Conservation (phyloP, 768 basidiomycete genomes). For the Boletus coccyginus region DNA sequence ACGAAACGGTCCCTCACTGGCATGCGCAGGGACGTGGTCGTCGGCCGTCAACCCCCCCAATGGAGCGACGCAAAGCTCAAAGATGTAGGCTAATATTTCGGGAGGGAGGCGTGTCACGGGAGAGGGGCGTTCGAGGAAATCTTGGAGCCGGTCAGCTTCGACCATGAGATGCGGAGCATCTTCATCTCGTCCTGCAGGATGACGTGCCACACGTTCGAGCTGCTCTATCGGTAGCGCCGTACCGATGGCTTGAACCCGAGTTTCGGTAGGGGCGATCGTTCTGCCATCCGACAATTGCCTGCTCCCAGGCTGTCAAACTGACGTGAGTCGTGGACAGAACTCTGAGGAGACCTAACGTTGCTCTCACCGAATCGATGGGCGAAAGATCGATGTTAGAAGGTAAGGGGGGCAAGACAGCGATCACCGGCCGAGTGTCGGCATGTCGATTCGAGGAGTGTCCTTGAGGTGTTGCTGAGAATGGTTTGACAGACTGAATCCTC, state of each 20-base stretch:
- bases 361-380: neutral
- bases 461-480: neutral
- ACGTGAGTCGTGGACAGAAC: neutral
- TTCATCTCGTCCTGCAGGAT: neutral
- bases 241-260: neutral
- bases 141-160: neutral
- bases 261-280: neutral
- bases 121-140: neutral
- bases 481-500: neutral
- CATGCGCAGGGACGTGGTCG: neutral
- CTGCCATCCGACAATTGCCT: neutral
- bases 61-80: constrained; percentile 2
- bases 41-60: neutral
- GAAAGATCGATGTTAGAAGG: neutral
- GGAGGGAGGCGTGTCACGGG: constrained; percentile 12
- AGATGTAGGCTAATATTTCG: constrained; percentile 36
- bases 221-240: neutral
- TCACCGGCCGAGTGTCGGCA: neutral
- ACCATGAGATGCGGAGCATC: neutral
- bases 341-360: neutral
- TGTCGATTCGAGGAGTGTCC: neutral
- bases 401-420: neutral
- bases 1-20: constrained; percentile 6
- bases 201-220: neutral
- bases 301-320: neutral